Evolutionary conservation across 257 asterid species (phyloP).

Genomic region (Anisodus tanguticus): DNA sequence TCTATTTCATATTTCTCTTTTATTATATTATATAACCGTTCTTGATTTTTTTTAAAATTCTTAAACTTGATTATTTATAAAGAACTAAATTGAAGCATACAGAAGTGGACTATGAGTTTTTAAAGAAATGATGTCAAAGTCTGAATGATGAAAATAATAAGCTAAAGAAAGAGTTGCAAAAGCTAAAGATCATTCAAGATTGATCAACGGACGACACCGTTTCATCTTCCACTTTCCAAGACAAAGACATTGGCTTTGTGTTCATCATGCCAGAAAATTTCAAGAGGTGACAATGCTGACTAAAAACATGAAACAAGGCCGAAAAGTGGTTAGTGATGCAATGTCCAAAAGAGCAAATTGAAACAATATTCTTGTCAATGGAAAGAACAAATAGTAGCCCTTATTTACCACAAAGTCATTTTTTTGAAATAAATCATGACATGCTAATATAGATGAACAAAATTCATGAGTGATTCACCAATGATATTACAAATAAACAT

Average conservation of each 20-base stretch:
- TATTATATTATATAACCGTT: not conserved
- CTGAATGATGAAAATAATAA: slow-evolving; percentile 58
- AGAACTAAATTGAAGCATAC: slow-evolving; percentile 91
- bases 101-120: slow-evolving; percentile 63
- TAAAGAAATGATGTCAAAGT: slow-evolving; percentile 67
- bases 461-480: not conserved
- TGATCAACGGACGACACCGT: slow-evolving; percentile 29
- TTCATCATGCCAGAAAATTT: slow-evolving; percentile 35
- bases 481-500: not conserved
- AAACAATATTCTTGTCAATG: not conserved
- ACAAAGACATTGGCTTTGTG: slow-evolving; percentile 26
- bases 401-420: not conserved
- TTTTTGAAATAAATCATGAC: not conserved
- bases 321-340: not conserved
- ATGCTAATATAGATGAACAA: slow-evolving; percentile 7
- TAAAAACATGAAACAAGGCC: slow-evolving; percentile 13
- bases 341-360: not conserved
- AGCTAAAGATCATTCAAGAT: slow-evolving; percentile 47
- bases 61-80: not conserved
- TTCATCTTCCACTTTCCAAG: slow-evolving; percentile 20
- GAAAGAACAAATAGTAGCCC: not conserved
- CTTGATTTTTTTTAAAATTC: not conserved
- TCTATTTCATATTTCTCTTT: not conserved
- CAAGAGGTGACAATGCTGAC: slow-evolving; percentile 8
- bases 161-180: slow-evolving; percentile 61